Percentiles rank a stretch among this genome's conserved stretches.
These are phyloP conservation scores for Maudiozyma saulgeensis DNA, from an alignment of 805 yeast genomes.

Conservation along the genomic window DNA sequence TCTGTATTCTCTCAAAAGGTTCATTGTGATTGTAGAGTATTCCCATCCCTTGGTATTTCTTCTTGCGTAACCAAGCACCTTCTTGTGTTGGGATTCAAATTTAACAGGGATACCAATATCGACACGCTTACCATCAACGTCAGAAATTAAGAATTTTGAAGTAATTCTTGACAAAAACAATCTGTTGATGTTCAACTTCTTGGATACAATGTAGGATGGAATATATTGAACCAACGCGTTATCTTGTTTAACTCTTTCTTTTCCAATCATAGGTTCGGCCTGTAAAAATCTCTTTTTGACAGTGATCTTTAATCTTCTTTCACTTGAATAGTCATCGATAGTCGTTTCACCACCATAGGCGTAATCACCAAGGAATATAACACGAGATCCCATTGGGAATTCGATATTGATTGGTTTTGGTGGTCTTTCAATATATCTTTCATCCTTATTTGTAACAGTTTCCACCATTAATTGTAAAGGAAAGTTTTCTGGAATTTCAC, in stretches of 20 bases:
- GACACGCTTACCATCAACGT: conserved; percentile 39
- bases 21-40: conserved; percentile 65
- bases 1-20: conserved; percentile 53
- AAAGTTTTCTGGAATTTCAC: conserved; percentile 40
- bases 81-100: conserved; percentile 66
- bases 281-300: conserved; percentile 41
- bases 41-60: conserved; percentile 67
- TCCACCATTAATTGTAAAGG: conserved; percentile 82
- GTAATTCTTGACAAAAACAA: conserved; percentile 69
- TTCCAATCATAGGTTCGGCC: conserved; percentile 59
- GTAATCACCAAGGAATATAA: conserved; percentile 72
- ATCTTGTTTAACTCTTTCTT: conserved; percentile 49
- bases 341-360: conserved; percentile 79
- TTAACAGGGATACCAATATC: conserved; percentile 81
- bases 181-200: conserved; percentile 46
- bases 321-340: conserved; percentile 49
- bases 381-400: conserved; percentile 63
- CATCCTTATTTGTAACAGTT: conserved; percentile 61
- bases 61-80: conserved; percentile 81
- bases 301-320: conserved; percentile 38
- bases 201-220: conserved; percentile 57
- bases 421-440: conserved; percentile 58
- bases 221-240: conserved; percentile 45
- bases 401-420: conserved; percentile 76
- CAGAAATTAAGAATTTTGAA: conserved; percentile 55